phyloP scores from a whole-genome alignment of 768 basidiomycete genomes.

The Cantharellus anzutake region DNA sequence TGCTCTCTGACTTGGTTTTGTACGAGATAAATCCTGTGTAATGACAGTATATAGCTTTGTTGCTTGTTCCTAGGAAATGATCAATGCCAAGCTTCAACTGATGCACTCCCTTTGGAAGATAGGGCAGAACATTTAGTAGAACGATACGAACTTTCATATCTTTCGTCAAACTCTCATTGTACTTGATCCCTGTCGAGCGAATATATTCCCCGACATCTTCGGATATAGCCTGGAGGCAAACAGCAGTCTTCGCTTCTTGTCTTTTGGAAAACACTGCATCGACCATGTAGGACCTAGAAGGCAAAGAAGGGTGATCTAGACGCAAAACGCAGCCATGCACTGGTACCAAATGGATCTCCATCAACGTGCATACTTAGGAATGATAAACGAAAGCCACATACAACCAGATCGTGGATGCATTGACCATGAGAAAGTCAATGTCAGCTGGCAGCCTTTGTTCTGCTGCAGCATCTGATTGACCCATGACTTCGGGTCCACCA shows the following conservation, averaged over 20 bases:
- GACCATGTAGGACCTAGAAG: conserved; percentile 35
- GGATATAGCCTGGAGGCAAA: conserved; percentile 43
- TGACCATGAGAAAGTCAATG: conserved; percentile 23
- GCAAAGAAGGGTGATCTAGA: conserved; percentile 30
- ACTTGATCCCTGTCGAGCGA: conserved; percentile 23
- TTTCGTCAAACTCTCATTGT: conserved; percentile 29
- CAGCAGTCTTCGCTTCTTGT: conserved; percentile 50
- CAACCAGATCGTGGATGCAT: conserved; percentile 25
- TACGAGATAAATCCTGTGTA: conserved; percentile 26
- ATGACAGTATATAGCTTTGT: conserved; percentile 24
- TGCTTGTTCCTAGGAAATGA: conserved; percentile 17
- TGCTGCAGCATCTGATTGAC: conserved; percentile 30
- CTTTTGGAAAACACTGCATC: conserved; percentile 43
- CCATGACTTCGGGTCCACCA: conserved; percentile 37
- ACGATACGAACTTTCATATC: conserved; percentile 22
- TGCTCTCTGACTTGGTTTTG: conserved; percentile 22
- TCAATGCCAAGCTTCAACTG: no score
- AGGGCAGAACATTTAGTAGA: no score
- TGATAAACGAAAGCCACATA: conserved; percentile 16
- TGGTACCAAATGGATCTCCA: conserved; percentile 10
- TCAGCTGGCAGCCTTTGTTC: conserved; percentile 2
- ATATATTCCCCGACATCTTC: conserved; percentile 40
- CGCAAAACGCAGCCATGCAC: conserved; percentile 48
- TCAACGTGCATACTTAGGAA: background rate
- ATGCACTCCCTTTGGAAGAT: no score